These are phyloP conservation scores for Xylaria venustula DNA, from an alignment of 495 filamentous ascomycete species.

Conservation along the genomic window DNA sequence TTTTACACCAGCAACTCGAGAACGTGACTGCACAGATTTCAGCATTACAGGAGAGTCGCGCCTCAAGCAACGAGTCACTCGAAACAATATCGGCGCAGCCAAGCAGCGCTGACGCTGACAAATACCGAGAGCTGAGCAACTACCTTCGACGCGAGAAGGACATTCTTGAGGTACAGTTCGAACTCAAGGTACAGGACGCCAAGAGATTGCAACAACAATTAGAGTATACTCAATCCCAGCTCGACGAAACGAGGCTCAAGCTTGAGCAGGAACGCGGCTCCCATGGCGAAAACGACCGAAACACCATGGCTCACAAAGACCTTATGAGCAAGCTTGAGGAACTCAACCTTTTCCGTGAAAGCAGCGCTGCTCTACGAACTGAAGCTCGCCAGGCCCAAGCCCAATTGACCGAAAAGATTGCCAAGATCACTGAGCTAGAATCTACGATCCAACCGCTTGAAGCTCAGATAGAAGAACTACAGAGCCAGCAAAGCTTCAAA, in stretches of 20 bases:
- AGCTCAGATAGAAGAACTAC: conserved; percentile 71
- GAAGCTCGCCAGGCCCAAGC: conserved; percentile 77
- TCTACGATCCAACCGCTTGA: conserved; percentile 80
- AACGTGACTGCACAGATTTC: conserved; percentile 74
- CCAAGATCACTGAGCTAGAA: conserved; percentile 70
- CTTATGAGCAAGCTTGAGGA: conserved; percentile 92
- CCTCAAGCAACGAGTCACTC: conserved; percentile 45
- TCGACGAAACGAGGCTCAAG: conserved; percentile 82
- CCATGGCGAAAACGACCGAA: conserved; percentile 69
- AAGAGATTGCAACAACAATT: conserved; percentile 88
- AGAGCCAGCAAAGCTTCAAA: conserved; percentile 72
- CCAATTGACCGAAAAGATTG: conserved; percentile 69
- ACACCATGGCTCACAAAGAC: conserved; percentile 74
- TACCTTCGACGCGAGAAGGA: conserved; percentile 96
- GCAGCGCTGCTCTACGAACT: conserved; percentile 80
- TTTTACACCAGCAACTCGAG: conserved; percentile 86
- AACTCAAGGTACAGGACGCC: conserved; percentile 79
- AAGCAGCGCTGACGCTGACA: conserved; percentile 45
- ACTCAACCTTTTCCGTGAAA: conserved; percentile 91
- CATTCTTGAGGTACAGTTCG: conserved; percentile 92
- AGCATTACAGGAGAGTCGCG: conserved; percentile 69
- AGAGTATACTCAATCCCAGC: conserved; percentile 77
- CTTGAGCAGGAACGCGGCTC: conserved; percentile 81
- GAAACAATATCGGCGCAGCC: conserved; percentile 27
- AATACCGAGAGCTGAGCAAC: conserved; percentile 81